Base-by-base conservation (phyloP, 371 early-diverging fungal genomes). In the Blastocladiella emersonii region DNA sequence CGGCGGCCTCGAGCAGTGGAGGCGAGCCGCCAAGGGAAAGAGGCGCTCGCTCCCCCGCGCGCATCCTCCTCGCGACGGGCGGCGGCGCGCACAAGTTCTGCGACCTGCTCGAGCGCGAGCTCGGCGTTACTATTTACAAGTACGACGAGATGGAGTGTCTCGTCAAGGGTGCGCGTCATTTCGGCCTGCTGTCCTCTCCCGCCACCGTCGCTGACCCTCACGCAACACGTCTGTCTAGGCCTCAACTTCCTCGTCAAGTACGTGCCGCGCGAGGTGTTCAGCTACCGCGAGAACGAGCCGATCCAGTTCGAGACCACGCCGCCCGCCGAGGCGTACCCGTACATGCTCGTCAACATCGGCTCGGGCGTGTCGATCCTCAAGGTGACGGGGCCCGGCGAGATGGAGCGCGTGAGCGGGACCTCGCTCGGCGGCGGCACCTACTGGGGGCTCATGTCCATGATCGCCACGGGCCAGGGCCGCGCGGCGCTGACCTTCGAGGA, bases 351-450 rank as follows among this genome's bases (percentile, higher is more conserved):
- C 61, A 93, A 93, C 68, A 90, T 93, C 65, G 93, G 93, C 25
- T 90, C 90, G 21, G 93, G 93, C 63, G 93, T 93, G 44, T 82
- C 83, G 77, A 88, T 93, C 32, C 65, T 93, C 39, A 89, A 91
- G 73, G 93, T 93, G 34, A 88, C 90, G 25, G 84, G 81, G 15
- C 83, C 85, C 4, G 81, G 84, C 57, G 78, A 89, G 35, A 90
- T 83, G 66, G 85, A 86, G 67, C 81, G 92, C 61, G 89, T 95
- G 65, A 88, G 90, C 70, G 97, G 94, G 69, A 95, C 95, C 32
- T 92, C 93, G 61, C 79, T 97, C 63, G 98, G 98, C 56, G 98
- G 98, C 56, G 98, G 95, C 62, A 97, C 98, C n/a, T 77, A 95
- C 30, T 95, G 95, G 95, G 98, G 98, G 3, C 74, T 97, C 34